Conservation (phyloP, 1,284 basidiomycete species). For the Uromyces viciae-fabae region DNA sequence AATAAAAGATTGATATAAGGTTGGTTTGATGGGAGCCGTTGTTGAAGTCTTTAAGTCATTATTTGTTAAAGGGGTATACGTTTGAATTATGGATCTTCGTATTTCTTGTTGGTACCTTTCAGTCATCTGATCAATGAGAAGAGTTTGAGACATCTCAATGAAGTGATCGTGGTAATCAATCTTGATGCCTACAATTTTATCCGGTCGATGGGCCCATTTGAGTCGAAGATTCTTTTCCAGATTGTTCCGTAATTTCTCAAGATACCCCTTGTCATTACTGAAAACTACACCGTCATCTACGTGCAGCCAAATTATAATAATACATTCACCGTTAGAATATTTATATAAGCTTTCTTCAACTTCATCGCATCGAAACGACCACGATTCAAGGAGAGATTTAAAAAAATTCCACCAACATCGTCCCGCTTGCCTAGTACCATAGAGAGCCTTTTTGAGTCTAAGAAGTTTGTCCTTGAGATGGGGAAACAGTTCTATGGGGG, state of each 20-base stretch:
- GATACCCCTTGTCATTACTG: background rate
- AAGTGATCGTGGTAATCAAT: background rate
- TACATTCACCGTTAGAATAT: background rate
- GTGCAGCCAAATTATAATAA: conserved; percentile 12
- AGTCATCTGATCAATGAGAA: background rate
- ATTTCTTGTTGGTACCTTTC: background rate
- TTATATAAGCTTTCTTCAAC: background rate
- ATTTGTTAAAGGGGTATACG: background rate
- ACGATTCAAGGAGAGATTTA: background rate
- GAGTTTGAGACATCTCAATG: background rate
- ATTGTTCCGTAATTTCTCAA: background rate
- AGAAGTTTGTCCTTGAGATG: background rate
- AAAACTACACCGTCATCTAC: conserved; percentile 9
- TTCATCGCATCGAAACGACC: background rate
- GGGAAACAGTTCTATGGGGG: background rate
- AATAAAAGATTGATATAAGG: background rate
- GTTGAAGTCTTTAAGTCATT: background rate
- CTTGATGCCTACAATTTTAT: background rate
- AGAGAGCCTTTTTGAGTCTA: background rate
- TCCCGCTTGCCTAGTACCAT: background rate
- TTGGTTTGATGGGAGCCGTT: background rate
- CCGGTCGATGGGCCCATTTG: background rate
- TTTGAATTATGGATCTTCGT: background rate
- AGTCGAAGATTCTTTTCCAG: background rate
- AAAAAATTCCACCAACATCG: conserved; percentile 22